These are phyloP conservation scores for Lippia alba DNA, from an alignment of 305 asterid species.

Conservation along the genomic window DNA sequence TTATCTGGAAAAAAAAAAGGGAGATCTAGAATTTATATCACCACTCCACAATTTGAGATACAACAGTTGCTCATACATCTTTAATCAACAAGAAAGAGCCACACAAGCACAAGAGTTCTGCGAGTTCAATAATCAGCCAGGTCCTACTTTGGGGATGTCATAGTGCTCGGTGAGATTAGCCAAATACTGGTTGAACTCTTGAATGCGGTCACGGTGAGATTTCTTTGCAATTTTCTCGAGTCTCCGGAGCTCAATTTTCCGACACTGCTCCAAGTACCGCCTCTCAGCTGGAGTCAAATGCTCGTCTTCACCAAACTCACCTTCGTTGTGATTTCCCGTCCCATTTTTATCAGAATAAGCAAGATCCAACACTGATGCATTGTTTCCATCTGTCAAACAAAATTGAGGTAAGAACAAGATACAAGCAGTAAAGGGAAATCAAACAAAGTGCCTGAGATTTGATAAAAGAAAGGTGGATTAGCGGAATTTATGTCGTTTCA, in stretches of 20 bases:
- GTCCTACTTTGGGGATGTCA: conserved; percentile 74
- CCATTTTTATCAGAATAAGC: conserved; percentile 8
- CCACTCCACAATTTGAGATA: too few relatives aligned
- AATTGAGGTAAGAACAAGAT: neutral
- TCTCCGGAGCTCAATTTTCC: conserved; percentile 48
- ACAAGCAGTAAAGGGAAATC: neutral
- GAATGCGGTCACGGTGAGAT: conserved; percentile 60
- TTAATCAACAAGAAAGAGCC: too few relatives aligned
- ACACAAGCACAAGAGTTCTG: neutral
- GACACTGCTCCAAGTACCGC: conserved; percentile 47
- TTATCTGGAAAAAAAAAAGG: too few relatives aligned
- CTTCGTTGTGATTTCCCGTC: neutral
- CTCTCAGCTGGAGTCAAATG: conserved; percentile 59
- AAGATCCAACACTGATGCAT: neutral
- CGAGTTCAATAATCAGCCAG: conserved; percentile 43
- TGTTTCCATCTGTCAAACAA: conserved; percentile 36
- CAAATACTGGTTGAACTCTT: conserved; percentile 58
- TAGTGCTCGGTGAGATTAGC: conserved; percentile 63
- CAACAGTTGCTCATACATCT: too few relatives aligned
- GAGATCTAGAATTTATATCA: too few relatives aligned
- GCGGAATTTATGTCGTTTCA: too few relatives aligned
- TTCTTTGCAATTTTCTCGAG: conserved; percentile 52
- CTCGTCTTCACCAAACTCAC: conserved; percentile 30
- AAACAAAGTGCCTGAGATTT: neutral
- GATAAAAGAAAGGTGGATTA: too few relatives aligned